Conservation (phyloP, 192 early-diverging fungal species). For the Geosiphon pyriformis region DNA sequence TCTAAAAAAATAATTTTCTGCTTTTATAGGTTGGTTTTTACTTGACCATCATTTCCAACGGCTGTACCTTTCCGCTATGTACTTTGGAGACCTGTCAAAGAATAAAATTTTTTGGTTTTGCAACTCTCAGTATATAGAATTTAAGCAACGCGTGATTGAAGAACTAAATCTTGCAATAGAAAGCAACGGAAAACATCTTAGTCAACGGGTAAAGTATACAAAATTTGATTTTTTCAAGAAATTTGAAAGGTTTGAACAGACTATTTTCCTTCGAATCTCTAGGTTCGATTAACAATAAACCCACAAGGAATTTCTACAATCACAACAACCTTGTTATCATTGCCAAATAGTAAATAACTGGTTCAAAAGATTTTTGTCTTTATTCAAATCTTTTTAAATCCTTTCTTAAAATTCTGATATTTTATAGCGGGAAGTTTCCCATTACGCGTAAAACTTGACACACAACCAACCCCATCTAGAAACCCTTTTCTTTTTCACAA, state of each 20-base stretch:
- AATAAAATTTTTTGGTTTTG: conserved; percentile 5
- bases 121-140: not conserved
- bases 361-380: not conserved
- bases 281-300: conserved; percentile 12
- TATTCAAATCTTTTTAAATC: not conserved
- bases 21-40: conserved; percentile 6
- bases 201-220: conserved; percentile 1
- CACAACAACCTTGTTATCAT: not conserved
- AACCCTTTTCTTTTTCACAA: conserved; percentile 47
- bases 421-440: not conserved
- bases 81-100: not conserved
- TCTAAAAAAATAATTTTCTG: not conserved
- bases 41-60: conserved; percentile 4
- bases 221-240: not conserved
- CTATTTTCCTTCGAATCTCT: too few relatives aligned
- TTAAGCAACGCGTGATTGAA: conserved; percentile 1
- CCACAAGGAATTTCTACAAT: conserved; percentile 1
- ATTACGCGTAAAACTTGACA: conserved; percentile 36
- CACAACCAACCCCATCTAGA: conserved; percentile 21
- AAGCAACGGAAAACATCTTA: not conserved
- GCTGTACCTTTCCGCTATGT: not conserved
- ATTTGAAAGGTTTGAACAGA: too few relatives aligned
- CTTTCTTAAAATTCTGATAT: not conserved
- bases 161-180: too few relatives aligned
- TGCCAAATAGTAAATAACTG: not conserved